A percentile compares a stretch with the other conserved stretches of the same genome.
These are phyloP conservation scores for Boletus rubroflammeus DNA, from an alignment of 768 basidiomycete species.

Conservation along the genomic window DNA sequence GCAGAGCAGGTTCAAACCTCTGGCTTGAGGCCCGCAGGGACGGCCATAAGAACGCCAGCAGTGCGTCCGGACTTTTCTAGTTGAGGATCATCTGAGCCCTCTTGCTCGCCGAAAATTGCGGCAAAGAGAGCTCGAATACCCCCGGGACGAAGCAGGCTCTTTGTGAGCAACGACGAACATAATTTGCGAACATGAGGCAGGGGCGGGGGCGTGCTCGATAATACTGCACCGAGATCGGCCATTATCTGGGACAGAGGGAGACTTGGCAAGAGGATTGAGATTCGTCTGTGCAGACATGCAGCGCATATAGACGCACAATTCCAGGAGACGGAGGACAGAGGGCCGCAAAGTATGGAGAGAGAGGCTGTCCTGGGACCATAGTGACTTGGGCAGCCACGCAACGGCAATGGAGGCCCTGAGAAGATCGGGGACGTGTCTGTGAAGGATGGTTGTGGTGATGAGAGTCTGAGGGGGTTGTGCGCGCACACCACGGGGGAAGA, in stretches of 20 bases:
- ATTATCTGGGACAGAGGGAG: constrained; percentile 66
- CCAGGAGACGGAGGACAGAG: constrained; percentile 52
- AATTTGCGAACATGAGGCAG: constrained; percentile 54
- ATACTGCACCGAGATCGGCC: constrained; percentile 55
- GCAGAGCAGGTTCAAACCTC: constrained; percentile 41
- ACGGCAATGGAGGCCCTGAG: constrained; percentile 58
- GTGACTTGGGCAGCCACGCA: constrained; percentile 68
- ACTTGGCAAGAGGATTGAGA: constrained; percentile 30
- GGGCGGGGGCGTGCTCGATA: constrained; percentile 41
- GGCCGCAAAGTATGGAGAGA: constrained; percentile 48
- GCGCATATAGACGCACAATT: constrained; percentile 48
- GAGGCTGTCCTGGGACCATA: constrained; percentile 36
- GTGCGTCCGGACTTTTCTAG: constrained; percentile 74
- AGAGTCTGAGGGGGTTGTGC: constrained; percentile 51
- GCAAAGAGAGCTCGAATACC: constrained; percentile 68
- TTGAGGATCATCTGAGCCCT: constrained; percentile 46
- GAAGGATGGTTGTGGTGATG: constrained; percentile 55
- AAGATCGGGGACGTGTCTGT: constrained; percentile 56
- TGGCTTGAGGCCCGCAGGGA: constrained; percentile 52
- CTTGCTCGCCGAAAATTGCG: constrained; percentile 66
- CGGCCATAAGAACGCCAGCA: constrained; percentile 56
- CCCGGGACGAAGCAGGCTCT: constrained; percentile 65
- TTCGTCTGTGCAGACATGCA: constrained; percentile 7
- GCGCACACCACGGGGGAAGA: constrained; percentile 54
- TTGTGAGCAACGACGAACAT: constrained; percentile 61